Percentiles rank a stretch among this genome's conserved stretches.
phyloP scores from a whole-genome alignment of 331 rosid genomes.

The Telfairia occidentalis region DNA sequence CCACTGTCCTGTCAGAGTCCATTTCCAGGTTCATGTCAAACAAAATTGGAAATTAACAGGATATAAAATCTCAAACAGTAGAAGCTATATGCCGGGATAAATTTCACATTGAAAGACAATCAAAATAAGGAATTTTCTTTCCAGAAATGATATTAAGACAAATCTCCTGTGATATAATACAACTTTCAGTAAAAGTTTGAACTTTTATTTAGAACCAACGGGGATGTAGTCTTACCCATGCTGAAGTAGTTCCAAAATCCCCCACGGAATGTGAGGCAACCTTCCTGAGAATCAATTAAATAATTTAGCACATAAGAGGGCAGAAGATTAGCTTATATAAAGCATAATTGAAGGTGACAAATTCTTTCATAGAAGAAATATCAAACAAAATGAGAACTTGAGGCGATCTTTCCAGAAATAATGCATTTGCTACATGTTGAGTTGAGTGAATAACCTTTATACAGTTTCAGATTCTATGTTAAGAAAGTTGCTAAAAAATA shows the following conservation, averaged over 20 bases:
- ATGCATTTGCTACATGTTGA: background rate
- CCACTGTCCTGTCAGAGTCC: constrained; percentile 10
- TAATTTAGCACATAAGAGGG: constrained; percentile 10
- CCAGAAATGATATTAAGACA: background rate
- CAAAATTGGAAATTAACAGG: background rate
- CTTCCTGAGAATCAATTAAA: constrained; percentile 51
- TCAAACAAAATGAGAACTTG: background rate
- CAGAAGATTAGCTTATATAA: background rate
- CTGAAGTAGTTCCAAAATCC: constrained; percentile 99
- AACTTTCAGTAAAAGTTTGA: background rate
- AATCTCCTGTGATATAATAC: background rate
- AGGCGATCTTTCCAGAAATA: background rate
- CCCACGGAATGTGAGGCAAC: constrained; percentile 87
- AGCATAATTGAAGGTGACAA: constrained; percentile 15
- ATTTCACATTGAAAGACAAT: background rate
- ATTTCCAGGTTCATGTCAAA: background rate
- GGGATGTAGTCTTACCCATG: constrained; percentile 55
- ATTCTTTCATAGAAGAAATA: constrained; percentile 12
- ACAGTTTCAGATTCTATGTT: background rate
- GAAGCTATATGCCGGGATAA: background rate
- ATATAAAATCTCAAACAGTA: background rate
- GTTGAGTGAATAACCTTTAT: background rate
- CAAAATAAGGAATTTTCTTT: background rate
- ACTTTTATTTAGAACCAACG: constrained; percentile 2
- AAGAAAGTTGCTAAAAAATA: background rate